phyloP scores from a whole-genome alignment of 164 flowering plant species.

The Piper betle region DNA sequence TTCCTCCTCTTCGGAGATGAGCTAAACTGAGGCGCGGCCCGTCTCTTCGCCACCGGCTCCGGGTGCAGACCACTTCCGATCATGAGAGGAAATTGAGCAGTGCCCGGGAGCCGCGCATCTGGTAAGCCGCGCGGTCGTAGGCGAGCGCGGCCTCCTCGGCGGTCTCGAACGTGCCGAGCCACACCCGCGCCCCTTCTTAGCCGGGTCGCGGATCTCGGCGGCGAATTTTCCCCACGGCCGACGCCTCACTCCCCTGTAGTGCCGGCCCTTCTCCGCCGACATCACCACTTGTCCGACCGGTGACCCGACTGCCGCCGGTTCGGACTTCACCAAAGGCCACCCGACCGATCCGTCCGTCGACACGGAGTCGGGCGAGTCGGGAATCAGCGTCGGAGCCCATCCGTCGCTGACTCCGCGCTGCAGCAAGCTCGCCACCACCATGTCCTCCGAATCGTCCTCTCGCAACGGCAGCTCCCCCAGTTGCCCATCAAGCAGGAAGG shows the following conservation, averaged over 20 bases:
- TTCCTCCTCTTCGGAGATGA: constrained; percentile 18
- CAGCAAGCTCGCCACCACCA: constrained; percentile 53
- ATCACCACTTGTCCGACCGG: too few relatives aligned
- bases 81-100: constrained; percentile 27
- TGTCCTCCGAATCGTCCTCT: constrained; percentile 74
- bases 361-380: neutral
- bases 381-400: constrained; percentile 36
- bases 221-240: constrained; percentile 41
- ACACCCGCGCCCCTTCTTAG: constrained; percentile 39
- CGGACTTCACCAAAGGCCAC: neutral
- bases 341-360: neutral
- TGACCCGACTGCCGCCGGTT: neutral
- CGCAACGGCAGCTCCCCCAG: constrained; percentile 76
- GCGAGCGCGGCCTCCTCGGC: constrained; percentile 40
- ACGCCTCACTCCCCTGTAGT: constrained; percentile 34
- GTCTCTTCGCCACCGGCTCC: neutral
- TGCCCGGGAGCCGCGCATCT: constrained; percentile 34
- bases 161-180: constrained; percentile 40
- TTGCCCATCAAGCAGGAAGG: constrained; percentile 48
- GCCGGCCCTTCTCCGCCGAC: constrained; percentile 20
- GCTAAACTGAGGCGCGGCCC: neutral
- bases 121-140: constrained; percentile 32
- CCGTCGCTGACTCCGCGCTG: constrained; percentile 58
- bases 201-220: constrained; percentile 35
- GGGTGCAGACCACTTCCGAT: constrained; percentile 8